These are phyloP conservation scores for Dipteronia dyeriana DNA, from an alignment of 345 rosid species.

Conservation along the genomic window DNA sequence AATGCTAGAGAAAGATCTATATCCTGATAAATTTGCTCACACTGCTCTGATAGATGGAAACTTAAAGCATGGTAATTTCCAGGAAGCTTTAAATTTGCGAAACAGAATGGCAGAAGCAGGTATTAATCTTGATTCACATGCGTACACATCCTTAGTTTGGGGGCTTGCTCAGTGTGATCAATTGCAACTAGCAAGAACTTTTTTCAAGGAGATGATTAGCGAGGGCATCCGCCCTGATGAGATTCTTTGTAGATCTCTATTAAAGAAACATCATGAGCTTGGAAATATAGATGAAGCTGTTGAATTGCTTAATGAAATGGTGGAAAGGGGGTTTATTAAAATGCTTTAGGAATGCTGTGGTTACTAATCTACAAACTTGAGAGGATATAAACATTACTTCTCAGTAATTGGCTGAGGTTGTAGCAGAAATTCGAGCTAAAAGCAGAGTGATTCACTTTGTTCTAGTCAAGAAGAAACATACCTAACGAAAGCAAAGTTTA, in stretches of 20 bases:
- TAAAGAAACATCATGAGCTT: constrained; percentile 62
- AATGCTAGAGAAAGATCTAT: constrained; percentile 44
- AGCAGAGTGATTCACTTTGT: background rate
- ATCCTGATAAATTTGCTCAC: constrained; percentile 57
- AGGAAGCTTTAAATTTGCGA: constrained; percentile 51
- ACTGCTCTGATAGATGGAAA: constrained; percentile 69
- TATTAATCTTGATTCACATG: constrained; percentile 63
- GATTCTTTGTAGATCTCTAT: constrained; percentile 50
- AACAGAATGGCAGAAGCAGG: constrained; percentile 58
- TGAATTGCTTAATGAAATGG: constrained; percentile 52
- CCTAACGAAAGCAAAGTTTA: constrained; percentile 7
- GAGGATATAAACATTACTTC: background rate
- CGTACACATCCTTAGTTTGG: constrained; percentile 68
- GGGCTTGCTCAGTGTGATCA: constrained; percentile 57
- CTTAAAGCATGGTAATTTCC: constrained; percentile 52
- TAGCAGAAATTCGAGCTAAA: background rate
- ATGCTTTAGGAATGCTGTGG: constrained; percentile 24
- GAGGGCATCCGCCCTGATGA: constrained; percentile 61
- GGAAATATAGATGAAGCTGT: constrained; percentile 50
- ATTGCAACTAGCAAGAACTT: constrained; percentile 52
- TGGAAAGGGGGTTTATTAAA: constrained; percentile 43
- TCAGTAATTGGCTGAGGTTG: background rate
- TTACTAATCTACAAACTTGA: constrained; percentile 34
- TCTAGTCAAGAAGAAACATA: constrained; percentile 17
- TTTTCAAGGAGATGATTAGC: constrained; percentile 61